A percentile compares a stretch with the other conserved stretches of the same genome.
phyloP scores from a whole-genome alignment of 169 alveolate species.

The Eimeria acervulina region DNA sequence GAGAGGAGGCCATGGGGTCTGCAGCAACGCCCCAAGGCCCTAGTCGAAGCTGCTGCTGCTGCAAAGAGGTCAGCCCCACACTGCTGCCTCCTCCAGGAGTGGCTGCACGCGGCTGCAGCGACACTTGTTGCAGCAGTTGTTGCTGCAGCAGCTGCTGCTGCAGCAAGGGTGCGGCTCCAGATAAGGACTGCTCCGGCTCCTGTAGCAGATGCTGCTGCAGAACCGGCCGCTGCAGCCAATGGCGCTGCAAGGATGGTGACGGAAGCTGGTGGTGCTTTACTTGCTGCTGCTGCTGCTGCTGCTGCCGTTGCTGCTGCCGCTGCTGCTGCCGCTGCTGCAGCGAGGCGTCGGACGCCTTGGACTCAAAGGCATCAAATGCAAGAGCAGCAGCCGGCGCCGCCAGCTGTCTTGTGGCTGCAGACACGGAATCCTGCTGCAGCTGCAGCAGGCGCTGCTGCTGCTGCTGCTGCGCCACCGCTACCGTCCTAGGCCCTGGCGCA shows the following conservation, averaged over 20 bases:
- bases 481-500: background rate
- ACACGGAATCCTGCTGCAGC: conserved; percentile 42
- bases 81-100: conserved; percentile 10
- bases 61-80: background rate
- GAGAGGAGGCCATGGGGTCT: background rate
- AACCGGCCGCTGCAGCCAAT: conserved; percentile 42
- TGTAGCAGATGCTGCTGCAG: conserved; percentile 69
- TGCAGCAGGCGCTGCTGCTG: conserved; percentile 52
- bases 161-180: conserved; percentile 43
- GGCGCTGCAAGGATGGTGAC: conserved; percentile 12
- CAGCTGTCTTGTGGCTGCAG: conserved; percentile 23
- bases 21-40: background rate
- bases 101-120: background rate
- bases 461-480: background rate
- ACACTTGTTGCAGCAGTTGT: background rate
- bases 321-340: conserved; percentile 27
- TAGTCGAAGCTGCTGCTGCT: conserved; percentile 43
- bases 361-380: background rate
- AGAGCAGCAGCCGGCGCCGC: conserved; percentile 5
- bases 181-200: conserved; percentile 15
- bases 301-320: conserved; percentile 6
- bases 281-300: conserved; percentile 69
- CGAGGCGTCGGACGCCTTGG: background rate
- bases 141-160: conserved; percentile 67
- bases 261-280: conserved; percentile 9